A percentile compares a stretch with the other conserved stretches of the same genome.
These are phyloP conservation scores for Sarocladium kiliense DNA, from an alignment of 2,329 filamentous ascomycete species.

Conservation along the genomic window DNA sequence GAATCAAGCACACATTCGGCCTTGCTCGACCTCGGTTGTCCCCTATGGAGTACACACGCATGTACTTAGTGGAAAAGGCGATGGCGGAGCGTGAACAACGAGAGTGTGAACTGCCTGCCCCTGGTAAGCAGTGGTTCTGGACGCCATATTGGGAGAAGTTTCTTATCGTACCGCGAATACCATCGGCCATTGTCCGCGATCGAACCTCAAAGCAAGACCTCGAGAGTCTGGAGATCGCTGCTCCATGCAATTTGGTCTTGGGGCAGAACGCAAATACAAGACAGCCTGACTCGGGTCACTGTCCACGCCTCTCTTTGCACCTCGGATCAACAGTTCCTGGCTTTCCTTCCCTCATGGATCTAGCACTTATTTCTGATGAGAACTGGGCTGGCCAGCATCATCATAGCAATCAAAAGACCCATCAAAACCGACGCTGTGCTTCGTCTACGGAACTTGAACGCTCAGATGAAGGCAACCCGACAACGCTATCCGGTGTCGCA, in stretches of 20 bases:
- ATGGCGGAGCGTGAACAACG: slow-evolving; percentile 19
- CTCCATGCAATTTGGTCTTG: slow-evolving; percentile 1
- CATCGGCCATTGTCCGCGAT: slow-evolving; percentile 19
- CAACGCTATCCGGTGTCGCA: too few relatives aligned
- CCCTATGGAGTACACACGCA: slow-evolving; percentile 34
- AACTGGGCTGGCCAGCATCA: background rate
- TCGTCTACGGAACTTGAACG: too few relatives aligned
- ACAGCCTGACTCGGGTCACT: background rate
- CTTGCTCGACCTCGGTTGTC: slow-evolving; percentile 27
- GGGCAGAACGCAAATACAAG: background rate
- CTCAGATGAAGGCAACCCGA: too few relatives aligned
- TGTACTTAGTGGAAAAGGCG: slow-evolving; percentile 28
- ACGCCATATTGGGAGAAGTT: slow-evolving; percentile 29
- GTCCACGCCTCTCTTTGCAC: slow-evolving; percentile 10
- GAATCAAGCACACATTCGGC: background rate
- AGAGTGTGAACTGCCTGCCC: slow-evolving; percentile 23
- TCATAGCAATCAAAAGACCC: background rate
- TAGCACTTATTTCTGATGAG: background rate
- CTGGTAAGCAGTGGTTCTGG: slow-evolving; percentile 28
- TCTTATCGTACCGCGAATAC: slow-evolving; percentile 29
- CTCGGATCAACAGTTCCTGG: background rate
- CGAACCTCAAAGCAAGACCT: background rate
- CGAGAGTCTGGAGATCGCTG: slow-evolving; percentile 1
- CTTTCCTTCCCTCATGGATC: slow-evolving; percentile 8
- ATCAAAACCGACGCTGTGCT: too few relatives aligned